Evolutionary conservation across 1,139 yeast genomes (phyloP).

Genomic region (Wickerhamiella pararugosa): DNA sequence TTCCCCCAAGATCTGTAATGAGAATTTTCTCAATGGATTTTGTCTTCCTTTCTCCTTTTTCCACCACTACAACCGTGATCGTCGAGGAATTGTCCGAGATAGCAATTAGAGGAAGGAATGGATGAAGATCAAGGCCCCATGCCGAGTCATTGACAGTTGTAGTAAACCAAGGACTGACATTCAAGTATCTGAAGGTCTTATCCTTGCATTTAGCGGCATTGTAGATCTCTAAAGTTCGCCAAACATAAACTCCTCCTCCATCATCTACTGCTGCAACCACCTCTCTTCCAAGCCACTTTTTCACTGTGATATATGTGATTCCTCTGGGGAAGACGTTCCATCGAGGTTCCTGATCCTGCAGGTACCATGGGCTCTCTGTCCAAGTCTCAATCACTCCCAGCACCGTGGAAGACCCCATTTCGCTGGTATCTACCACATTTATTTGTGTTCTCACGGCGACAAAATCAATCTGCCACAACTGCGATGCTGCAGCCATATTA

Average conservation of each 20-base stretch:
- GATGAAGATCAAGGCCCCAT: conserved; percentile 5
- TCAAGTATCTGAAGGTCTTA: not conserved
- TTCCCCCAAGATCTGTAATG: conserved; percentile 1
- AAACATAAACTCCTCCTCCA: not conserved
- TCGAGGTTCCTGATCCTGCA: not conserved
- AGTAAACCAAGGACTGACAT: not conserved
- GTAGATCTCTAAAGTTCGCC: conserved; percentile 4
- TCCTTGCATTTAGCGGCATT: no score
- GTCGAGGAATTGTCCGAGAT: conserved; percentile 3
- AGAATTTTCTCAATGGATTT: no score
- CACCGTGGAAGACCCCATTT: not conserved
- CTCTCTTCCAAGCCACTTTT: not conserved
- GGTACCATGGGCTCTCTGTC: not conserved
- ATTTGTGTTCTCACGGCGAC: conserved; percentile 2
- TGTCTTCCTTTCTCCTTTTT: not conserved
- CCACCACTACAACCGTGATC: not conserved
- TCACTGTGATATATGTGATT: not conserved
- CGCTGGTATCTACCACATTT: not conserved
- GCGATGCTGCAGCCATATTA: conserved; percentile 2
- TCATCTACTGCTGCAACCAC: not conserved
- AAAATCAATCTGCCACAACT: conserved; percentile 5
- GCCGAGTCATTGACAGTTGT: not conserved
- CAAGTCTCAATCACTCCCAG: not conserved
- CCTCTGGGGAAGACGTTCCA: conserved; percentile 3
- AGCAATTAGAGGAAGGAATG: not conserved